Evolutionary conservation across 371 early-diverging fungal species (phyloP).

Genomic region (Rhizomucor pusillus): DNA sequence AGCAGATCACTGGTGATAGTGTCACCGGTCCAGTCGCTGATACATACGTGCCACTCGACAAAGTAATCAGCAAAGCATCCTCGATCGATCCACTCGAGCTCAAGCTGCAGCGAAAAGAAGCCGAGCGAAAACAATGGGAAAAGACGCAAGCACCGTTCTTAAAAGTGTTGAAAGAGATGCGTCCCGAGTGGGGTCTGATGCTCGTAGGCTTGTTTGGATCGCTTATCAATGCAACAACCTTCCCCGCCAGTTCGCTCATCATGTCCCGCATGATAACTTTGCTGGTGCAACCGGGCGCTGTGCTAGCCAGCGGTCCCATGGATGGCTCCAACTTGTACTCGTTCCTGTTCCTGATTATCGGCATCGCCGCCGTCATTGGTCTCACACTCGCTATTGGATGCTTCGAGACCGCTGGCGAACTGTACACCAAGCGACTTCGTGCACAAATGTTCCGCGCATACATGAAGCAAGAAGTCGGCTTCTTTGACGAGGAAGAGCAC

Average conservation of each 20-base stretch:
- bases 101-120: no score
- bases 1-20: no score
- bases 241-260: slow-evolving; percentile 37
- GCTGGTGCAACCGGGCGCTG: slow-evolving; percentile 3
- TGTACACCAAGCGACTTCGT: slow-evolving; percentile 56
- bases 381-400: slow-evolving; percentile 24
- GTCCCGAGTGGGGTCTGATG: no score
- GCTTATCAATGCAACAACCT: no score
- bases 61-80: no score
- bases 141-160: no score
- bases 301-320: slow-evolving; percentile 26
- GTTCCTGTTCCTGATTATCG: slow-evolving; percentile 64
- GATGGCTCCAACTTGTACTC: slow-evolving; percentile 66
- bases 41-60: no score
- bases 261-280: slow-evolving; percentile 29
- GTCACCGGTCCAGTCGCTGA: no score
- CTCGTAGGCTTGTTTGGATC: no score
- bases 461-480: slow-evolving; percentile 76
- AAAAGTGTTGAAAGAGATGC: no score
- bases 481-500: slow-evolving; percentile 79
- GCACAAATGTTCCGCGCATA: slow-evolving; percentile 48
- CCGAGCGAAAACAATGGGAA: no score
- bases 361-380: slow-evolving; percentile 41
- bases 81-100: no score
- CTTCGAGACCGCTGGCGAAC: slow-evolving; percentile 47